Base-by-base conservation (phyloP, 257 asterid genomes). In the Datura wrightii region DNA sequence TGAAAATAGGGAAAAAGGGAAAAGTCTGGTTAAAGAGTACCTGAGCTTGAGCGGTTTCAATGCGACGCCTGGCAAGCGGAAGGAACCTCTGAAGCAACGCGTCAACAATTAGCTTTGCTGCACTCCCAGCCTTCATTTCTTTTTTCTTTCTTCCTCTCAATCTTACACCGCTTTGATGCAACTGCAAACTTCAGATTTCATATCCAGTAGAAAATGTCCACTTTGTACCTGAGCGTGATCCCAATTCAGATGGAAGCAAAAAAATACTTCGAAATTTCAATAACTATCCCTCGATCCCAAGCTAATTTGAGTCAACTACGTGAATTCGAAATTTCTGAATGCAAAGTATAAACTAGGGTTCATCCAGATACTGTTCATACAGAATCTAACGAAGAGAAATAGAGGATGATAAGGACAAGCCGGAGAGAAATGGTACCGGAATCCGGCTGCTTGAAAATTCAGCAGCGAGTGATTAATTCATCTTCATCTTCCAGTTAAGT, bases 11-110 rank as follows among this genome's bases (percentile, higher is more conserved):
- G 72, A n/a, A 39, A 8, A 5, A 37, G 8, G 46, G 5, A 9
- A 36, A 65, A 15, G 13, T 44, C 2, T 44, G 13, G 66, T 10
- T n/a, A 83, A 84, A 62, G 50, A 87, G 80, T 76, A 95, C 99
- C 89, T 97, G 99, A 85, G 97, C 99, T 94, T 97, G 98, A 86
- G 99, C 99, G 54, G 98, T 95, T 92, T 97, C 99, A 80, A 97
- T 94, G 44, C 99, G 97, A 79, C 99, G 97, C 90, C 98, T 87
- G 18, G 98, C 98, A 80, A 97, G 98, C 67, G 99, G 99, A 83
- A 97, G 98, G 89, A 97, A 97, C 79, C 99, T 92, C 93, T 94
- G 98, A 90, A 97, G 92, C 94, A 97, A 89, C 63, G 98, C 98
- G 86, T 95, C 99, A 66, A 97, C 99, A 67, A 97, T 95, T 86